Evolutionary conservation across 176 grass and related monocot genomes (phyloP).

Genomic region (Triticum dicoccoides): DNA sequence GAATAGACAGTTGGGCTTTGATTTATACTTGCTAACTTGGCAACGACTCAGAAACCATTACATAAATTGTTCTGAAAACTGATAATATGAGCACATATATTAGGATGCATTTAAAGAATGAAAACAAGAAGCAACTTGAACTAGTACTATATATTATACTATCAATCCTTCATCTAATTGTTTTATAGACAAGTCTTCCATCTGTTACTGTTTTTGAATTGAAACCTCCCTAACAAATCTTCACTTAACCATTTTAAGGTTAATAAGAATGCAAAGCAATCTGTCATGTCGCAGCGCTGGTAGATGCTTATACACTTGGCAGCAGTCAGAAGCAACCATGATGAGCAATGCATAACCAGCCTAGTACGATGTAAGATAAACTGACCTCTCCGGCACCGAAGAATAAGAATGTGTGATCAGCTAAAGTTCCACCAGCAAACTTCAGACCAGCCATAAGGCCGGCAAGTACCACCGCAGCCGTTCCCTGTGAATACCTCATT

Average conservation of each 20-base stretch:
- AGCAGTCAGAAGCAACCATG: neutral
- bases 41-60: neutral
- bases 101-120: neutral
- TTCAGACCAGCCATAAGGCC: conserved; percentile 74
- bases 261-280: neutral
- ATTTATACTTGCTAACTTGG: neutral
- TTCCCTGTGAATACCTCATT: conserved; percentile 54
- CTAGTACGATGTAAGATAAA: neutral
- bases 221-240: neutral
- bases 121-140: conserved; percentile 20
- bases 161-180: neutral
- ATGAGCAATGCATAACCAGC: neutral
- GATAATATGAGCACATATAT: neutral
- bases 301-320: neutral
- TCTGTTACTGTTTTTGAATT: neutral
- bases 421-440: conserved; percentile 62
- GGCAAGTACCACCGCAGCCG: conserved; percentile 80
- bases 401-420: conserved; percentile 84
- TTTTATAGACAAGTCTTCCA: neutral
- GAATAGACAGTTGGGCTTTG: neutral
- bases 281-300: neutral
- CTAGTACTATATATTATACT: neutral
- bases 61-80: neutral
- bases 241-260: neutral
- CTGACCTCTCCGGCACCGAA: conserved; percentile 91